Evolutionary conservation across 345 rosid species (phyloP), one percentile per base, ranked within the genome.

Genomic region (Camelina laxa): DNA sequence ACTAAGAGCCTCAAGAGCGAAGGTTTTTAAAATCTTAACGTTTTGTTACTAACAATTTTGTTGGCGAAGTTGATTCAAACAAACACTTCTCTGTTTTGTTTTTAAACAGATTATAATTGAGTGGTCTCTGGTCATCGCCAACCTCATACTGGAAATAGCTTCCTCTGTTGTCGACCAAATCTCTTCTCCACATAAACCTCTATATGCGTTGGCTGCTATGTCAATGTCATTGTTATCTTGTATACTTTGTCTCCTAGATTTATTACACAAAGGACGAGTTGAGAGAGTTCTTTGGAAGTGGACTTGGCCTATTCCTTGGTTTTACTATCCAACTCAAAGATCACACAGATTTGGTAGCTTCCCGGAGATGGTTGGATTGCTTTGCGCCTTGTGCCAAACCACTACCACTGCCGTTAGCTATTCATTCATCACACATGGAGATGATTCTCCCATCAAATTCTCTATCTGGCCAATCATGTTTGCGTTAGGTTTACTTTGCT

Each of bases 281-380:
- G 73, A 75, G 61, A 75, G 78, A 67, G 67, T 67, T 14, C 11
- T 75, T 16, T 75, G 78, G 79, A 66, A 61, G 20, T 74, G 78
- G 79, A 75, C 53, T 50, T 67, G 72, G 74, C 79, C 74, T 4
- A 31, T 75, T 60, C 74, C 79, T 59, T 75, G 79, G 79, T 75
- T 75, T 60, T 35, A 75, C 39, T 75, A 75, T 67, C 62, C 44
- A 50, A 58, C 73, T 67, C 73, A 67, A 6, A 75, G 74, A 60
- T 68, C 57, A 59, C 11, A 50, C 56, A 53, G 69, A 44, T 75
- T 75, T 42, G 79, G 74, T 68, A 75, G 74, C 74, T 75, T 75
- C 6, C 57, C 49, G 5, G 79, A 75, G 44, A 19, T 67, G 44
- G 4, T 68, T 6, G 79, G 79, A 44, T 51, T 75, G 64, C 1